Percentiles rank a stretch among this genome's conserved stretches.
Conservation (phyloP, 2,329 filamentous ascomycete genomes). For the Atkinsonella hypoxylon region DNA sequence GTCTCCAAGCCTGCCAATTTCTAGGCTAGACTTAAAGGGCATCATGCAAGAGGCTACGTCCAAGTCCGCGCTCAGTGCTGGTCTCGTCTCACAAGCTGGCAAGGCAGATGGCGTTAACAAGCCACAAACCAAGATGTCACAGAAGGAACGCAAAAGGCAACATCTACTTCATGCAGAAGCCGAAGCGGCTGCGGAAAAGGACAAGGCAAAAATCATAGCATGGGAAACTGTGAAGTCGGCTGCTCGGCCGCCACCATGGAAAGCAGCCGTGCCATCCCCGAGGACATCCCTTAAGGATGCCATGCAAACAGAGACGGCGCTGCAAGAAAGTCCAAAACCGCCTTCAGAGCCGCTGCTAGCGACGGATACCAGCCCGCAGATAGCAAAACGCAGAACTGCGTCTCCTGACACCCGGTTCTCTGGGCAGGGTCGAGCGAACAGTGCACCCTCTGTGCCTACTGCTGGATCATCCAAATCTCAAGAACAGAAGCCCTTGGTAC, state of each 20-base stretch:
- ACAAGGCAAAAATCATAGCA: conserved; percentile 22
- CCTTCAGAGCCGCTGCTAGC: conserved; percentile 31
- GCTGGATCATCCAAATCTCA: conserved; percentile 16
- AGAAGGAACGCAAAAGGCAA: conserved; percentile 83
- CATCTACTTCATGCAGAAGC: conserved; percentile 51
- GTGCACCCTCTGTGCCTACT: conserved; percentile 17
- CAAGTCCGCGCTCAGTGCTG: conserved; percentile 41
- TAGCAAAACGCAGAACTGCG: conserved; percentile 35
- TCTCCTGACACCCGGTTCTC: conserved; percentile 53
- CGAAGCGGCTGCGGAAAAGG: conserved; percentile 27
- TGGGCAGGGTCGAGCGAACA: conserved; percentile 37
- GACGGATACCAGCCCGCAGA: conserved; percentile 26
- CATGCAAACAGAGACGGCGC: conserved; percentile 21
- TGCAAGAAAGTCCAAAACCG: conserved; percentile 16
- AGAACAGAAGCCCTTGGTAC: conserved; percentile 32
- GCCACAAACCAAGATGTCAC: conserved; percentile 56
- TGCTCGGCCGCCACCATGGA: conserved; percentile 51
- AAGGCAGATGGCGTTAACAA: conserved; percentile 27
- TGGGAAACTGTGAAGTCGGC: conserved; percentile 32
- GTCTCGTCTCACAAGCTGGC: conserved; percentile 37
- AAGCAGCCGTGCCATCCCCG: conserved; percentile 36
- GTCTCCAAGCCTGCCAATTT: conserved; percentile 36
- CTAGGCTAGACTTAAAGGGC: conserved; percentile 62
- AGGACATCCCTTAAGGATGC: conserved; percentile 40
- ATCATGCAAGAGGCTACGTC: conserved; percentile 55